Evolutionary conservation across 73 alveolate genomes (phyloP).

Genomic region (Symbiodinium natans): DNA sequence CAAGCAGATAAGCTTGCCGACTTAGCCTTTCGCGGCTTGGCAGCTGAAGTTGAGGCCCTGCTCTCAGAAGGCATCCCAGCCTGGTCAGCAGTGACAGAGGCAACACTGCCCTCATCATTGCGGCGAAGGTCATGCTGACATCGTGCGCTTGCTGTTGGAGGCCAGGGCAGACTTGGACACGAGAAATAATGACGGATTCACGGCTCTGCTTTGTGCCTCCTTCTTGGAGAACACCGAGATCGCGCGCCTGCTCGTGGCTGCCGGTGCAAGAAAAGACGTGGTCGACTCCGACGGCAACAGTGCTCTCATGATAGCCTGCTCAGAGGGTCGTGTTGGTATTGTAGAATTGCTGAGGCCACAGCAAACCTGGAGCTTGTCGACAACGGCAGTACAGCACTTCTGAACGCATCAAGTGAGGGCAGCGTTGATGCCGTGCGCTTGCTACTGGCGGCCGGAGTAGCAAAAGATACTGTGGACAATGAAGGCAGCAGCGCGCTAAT

Average conservation of each 20-base stretch:
- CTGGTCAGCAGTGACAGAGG: no score
- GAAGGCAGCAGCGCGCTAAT: background rate
- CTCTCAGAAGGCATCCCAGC: no score
- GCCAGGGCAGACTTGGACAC: background rate
- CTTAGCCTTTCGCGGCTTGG: no score
- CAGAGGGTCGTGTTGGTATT: background rate
- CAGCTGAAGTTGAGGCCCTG: no score
- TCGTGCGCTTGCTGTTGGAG: background rate
- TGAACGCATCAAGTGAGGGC: background rate
- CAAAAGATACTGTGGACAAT: background rate
- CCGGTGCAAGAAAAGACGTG: background rate
- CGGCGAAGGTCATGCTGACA: background rate
- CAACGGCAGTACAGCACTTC: background rate
- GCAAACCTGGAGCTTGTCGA: background rate
- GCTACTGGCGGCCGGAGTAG: background rate
- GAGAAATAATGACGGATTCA: background rate
- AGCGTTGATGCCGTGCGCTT: background rate
- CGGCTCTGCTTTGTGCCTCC: background rate
- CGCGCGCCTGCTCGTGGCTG: background rate
- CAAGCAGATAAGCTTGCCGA: no score
- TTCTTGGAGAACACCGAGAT: background rate
- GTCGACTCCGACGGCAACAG: background rate
- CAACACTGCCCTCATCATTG: background rate
- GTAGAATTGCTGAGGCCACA: background rate
- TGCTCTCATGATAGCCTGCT: background rate